Base-by-base conservation (phyloP, 2,329 filamentous ascomycete species). In the Botrytis medusae region DNA sequence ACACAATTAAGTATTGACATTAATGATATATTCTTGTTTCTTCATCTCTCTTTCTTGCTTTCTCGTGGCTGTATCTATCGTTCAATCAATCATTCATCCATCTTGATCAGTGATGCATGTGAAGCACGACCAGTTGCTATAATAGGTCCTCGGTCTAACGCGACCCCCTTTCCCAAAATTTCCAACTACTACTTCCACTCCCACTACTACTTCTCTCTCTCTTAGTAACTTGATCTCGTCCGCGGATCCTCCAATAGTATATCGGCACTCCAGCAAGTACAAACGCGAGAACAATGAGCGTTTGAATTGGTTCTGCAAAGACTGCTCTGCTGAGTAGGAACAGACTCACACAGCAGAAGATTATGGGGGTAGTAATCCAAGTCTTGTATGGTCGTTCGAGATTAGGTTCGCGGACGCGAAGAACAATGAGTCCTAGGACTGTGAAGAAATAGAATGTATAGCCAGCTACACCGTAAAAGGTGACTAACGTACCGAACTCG, bases 391-490 rank as follows among this genome's bases (percentile, higher is more conserved):
- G 95, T 40, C 96, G 85, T 82, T 98, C 94, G 63, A 99, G 87
- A 75, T 91, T 86, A 6, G 96, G 96, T 82, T 99, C 96, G 75
- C 88, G 89, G 44, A 98, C 93, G 44, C 96, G 88, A 75, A 99
- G 86, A 70, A 99, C 89, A 75, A 99, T 98, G 67, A 99, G 87
- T 0, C 96, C 96, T 0, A 99, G 88, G 0, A 99, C 96, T 0
- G 95, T 97, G 72, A 97, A 85, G 82, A 99, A 99, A 84, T 99
- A 99, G 81, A 99, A 99, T 0, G 93, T 93, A 82, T 99, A 99
- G 22, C 95, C 95, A 0, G 96, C 96, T 20, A 99, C 96, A 73
- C 96, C 96, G 83, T 98, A 98, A 81, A 99, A 99, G 0, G 96
- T 98, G 73, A 98, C 88, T 2, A 99, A 88, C 0, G 95, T 97